Evolutionary conservation across 2,329 filamentous ascomycete genomes (phyloP), one percentile per base, ranked within the genome.

Genomic region (Penicillium sp.): DNA sequence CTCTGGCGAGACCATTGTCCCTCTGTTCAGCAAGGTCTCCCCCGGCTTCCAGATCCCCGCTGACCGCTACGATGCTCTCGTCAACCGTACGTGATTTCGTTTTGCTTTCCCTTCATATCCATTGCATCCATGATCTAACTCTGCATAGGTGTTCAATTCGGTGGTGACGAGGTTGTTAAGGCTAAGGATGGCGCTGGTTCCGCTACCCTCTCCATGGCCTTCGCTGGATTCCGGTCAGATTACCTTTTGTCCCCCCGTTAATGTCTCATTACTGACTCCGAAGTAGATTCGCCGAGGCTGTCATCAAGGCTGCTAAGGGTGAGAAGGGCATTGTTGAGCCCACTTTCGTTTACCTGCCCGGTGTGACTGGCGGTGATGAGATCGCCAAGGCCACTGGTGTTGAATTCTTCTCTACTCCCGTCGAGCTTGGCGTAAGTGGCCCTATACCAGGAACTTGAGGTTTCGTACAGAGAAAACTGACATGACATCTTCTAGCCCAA

Each of bases 1-100:
- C 86, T 97, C 92, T 57, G 94, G 94, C 72, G 92, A 93, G 82
- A 99, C 94, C 69, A 99, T 99, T 71, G 92, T 99, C 53, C 94
- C 94, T 47, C 86, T 99, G 59, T 96, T 97, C 85, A 96, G 92
- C 85, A 88, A 94, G 81, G 86, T 91, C 65, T 86, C 87, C 71
- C 92, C 92, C 54, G 75, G 84, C 39, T 88, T 94, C 70, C 83
- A 84, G 58, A 94, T 97, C 61, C 91, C 93, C 43, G 83, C 84
- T 58, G 92, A 97, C 74, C 94, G 96, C 83, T 89, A 96, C 68
- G 91, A 93, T 71, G 89, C 86, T 63, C 83, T 99, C 47, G 87
- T 96, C 71, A 90, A 97, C 80, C 92, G 94, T n/a, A n/a, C 81
- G 83, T 76, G 6, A 11, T 33, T 33, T 13, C 11, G 6, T 29